Conservation (phyloP, 371 early-diverging fungal genomes). For the Rhizopus arrhizus region DNA sequence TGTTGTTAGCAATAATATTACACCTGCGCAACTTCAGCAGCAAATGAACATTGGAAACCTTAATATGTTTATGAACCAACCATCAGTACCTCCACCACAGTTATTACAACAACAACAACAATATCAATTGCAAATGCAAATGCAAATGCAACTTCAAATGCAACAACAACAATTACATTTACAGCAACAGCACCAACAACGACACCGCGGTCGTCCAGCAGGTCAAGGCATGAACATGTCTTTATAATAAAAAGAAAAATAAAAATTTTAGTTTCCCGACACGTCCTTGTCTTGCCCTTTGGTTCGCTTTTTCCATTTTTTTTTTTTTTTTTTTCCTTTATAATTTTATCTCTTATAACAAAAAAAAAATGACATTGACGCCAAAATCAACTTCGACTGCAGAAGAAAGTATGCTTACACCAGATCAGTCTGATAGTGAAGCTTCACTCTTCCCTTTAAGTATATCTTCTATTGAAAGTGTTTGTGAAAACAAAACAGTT, state of each 20-base stretch:
- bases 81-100: slow-evolving; percentile 17
- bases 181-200: slow-evolving; percentile 21
- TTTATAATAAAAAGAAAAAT: not conserved
- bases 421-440: too few relatives aligned
- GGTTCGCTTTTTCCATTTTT: too few relatives aligned
- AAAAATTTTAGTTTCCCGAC: not conserved
- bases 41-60: slow-evolving; percentile 30
- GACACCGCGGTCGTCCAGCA: slow-evolving; percentile 4
- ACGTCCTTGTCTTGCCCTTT: too few relatives aligned
- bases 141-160: slow-evolving; percentile 14
- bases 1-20: slow-evolving; percentile 33
- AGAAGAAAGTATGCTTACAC: too few relatives aligned
- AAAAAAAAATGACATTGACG: too few relatives aligned
- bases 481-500: too few relatives aligned
- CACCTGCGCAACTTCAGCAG: slow-evolving; percentile 51
- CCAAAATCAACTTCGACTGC: too few relatives aligned
- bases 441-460: too few relatives aligned
- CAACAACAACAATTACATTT: slow-evolving; percentile 26
- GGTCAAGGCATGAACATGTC: slow-evolving; percentile 4
- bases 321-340: too few relatives aligned
- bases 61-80: slow-evolving; percentile 27
- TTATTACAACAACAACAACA: slow-evolving; percentile 21
- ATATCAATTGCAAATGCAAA: slow-evolving; percentile 14
- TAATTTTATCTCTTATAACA: too few relatives aligned
- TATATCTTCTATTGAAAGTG: too few relatives aligned